These are phyloP conservation scores for Candida tallmaniae DNA, from an alignment of 805 yeast genomes.

Conservation along the genomic window DNA sequence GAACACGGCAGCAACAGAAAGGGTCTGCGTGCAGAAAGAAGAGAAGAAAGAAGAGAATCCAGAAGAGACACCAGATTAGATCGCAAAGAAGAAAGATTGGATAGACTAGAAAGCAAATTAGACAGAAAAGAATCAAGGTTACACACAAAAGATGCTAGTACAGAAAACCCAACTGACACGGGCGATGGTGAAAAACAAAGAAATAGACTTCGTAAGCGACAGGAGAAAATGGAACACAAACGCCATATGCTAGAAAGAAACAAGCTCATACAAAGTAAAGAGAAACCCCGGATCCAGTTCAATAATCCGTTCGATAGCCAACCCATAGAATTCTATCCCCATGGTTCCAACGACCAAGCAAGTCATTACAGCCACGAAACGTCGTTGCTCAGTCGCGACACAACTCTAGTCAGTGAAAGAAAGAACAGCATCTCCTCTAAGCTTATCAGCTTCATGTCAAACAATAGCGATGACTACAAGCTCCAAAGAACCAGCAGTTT, in stretches of 20 bases:
- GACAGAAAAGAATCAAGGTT: constrained; percentile 1
- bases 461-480: constrained; percentile 12
- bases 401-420: too few species aligned
- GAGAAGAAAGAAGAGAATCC: constrained; percentile 5
- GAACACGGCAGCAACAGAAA: constrained; percentile 1
- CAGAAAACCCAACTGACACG: constrained; percentile 5
- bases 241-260: constrained; percentile 5
- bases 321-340: constrained; percentile 5
- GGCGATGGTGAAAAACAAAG: constrained; percentile 4
- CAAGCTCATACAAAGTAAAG: constrained; percentile 8
- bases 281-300: constrained; percentile 7
- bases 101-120: constrained; percentile 4
- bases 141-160: not conserved
- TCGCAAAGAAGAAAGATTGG: constrained; percentile 1
- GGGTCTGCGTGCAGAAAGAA: constrained; percentile 4
- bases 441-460: constrained; percentile 17
- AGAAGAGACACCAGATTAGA: constrained; percentile 8
- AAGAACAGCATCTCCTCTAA: constrained; percentile 16
- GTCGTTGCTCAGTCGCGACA: not conserved
- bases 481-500: constrained; percentile 20
- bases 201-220: constrained; percentile 1
- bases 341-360: constrained; percentile 1
- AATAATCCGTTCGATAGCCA: constrained; percentile 10
- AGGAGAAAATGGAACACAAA: constrained; percentile 6
- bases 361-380: not conserved